A percentile compares a stretch with the other conserved stretches of the same genome.
phyloP scores from a whole-genome alignment of 148 eudicot genomes.

The Vaccinium macrocarpon region DNA sequence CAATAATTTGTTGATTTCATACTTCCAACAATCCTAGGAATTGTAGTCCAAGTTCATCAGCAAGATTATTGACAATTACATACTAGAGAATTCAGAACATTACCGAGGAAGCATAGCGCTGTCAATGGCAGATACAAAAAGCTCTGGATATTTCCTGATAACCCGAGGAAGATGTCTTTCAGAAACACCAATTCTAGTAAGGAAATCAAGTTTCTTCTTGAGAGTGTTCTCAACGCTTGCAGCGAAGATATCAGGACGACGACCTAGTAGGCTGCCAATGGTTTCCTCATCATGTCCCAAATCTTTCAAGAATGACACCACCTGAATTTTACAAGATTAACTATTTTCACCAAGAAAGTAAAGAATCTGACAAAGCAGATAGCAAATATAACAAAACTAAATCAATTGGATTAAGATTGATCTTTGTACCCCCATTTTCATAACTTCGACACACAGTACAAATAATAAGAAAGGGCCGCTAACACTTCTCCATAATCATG shows the following conservation, averaged over 20 bases:
- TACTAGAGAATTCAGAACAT: conserved; percentile 12
- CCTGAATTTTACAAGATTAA: conserved; percentile 35
- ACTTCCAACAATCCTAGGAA: background rate
- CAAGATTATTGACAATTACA: background rate
- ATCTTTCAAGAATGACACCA: conserved; percentile 59
- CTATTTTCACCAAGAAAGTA: background rate
- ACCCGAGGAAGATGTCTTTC: conserved; percentile 60
- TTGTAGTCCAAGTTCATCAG: background rate
- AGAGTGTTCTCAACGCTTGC: conserved; percentile 52
- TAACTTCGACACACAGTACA: background rate
- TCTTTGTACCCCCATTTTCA: background rate
- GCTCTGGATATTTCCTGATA: conserved; percentile 77
- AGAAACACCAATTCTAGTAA: conserved; percentile 46
- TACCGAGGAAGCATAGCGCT: conserved; percentile 68
- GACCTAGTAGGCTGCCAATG: conserved; percentile 47
- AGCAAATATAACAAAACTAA: background rate
- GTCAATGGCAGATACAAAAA: conserved; percentile 62
- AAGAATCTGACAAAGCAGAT: background rate
- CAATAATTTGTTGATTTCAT: background rate
- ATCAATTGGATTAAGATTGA: background rate
- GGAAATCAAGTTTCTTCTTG: conserved; percentile 60
- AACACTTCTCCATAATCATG: conserved; percentile 1
- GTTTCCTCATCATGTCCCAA: conserved; percentile 56
- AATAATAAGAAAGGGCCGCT: background rate
- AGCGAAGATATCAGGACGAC: conserved; percentile 80